A percentile compares a stretch with the other conserved stretches of the same genome.
Conservation (phyloP, 108 stramenopile species). For the Cyclotella cryptica region DNA sequence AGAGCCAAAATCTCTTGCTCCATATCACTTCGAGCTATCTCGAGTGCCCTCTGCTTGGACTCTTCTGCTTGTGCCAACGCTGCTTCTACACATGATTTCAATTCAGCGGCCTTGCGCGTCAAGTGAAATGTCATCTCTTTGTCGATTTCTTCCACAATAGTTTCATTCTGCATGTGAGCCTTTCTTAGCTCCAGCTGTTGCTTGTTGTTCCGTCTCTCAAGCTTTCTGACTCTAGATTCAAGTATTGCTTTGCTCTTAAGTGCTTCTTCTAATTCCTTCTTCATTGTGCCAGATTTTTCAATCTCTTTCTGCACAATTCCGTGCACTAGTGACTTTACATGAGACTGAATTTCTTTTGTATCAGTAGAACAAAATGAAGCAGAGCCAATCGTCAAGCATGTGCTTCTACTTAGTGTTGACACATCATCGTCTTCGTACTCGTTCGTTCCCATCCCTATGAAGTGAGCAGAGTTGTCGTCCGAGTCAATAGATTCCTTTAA, state of each 20-base stretch:
- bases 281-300: slow-evolving; percentile 21
- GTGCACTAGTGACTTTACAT: slow-evolving; percentile 17
- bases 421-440: slow-evolving; percentile 7
- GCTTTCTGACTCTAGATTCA: slow-evolving; percentile 22
- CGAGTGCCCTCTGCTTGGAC: slow-evolving; percentile 26
- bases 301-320: slow-evolving; percentile 14
- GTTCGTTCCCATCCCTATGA: not conserved
- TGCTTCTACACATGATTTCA: slow-evolving; percentile 17
- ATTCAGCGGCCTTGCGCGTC: slow-evolving; percentile 31
- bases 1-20: slow-evolving; percentile 28
- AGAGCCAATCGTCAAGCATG: slow-evolving; percentile 9
- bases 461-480: slow-evolving; percentile 2
- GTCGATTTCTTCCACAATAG: slow-evolving; percentile 11
- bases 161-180: slow-evolving; percentile 1
- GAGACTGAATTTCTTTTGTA: slow-evolving; percentile 17
- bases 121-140: slow-evolving; percentile 27
- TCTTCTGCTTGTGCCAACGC: slow-evolving; percentile 28
- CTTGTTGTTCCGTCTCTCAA: slow-evolving; percentile 14
- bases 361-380: slow-evolving; percentile 23
- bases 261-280: slow-evolving; percentile 26
- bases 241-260: slow-evolving; percentile 16
- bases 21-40: slow-evolving; percentile 16
- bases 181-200: slow-evolving; percentile 10
- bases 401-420: slow-evolving; percentile 7
- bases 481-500: slow-evolving; percentile 12